phyloP scores from a whole-genome alignment of 2,329 filamentous ascomycete species.

The Trichoderma breve region DNA sequence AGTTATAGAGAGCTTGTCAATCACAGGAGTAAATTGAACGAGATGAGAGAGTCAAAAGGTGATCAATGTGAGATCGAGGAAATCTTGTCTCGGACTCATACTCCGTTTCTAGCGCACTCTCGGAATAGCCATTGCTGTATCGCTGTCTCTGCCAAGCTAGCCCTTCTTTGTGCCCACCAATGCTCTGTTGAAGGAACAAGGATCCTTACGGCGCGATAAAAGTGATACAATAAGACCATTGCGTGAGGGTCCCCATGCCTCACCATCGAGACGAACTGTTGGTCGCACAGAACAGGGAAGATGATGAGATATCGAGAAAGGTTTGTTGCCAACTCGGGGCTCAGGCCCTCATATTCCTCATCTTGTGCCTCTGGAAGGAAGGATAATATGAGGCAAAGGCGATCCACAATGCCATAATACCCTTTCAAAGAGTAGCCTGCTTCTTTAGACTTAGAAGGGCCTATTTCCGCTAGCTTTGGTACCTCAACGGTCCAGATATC shows the following conservation, averaged over 20 bases:
- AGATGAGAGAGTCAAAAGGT: background rate
- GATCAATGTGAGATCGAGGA: background rate
- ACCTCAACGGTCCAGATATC: background rate
- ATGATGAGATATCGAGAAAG: background rate
- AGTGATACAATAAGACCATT: background rate
- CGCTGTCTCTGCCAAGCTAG: background rate
- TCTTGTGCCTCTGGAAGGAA: background rate
- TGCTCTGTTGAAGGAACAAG: conserved; percentile 6
- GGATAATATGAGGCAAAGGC: background rate
- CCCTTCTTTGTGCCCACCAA: background rate
- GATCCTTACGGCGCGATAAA: background rate
- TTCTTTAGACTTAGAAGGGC: background rate
- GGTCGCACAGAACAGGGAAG: background rate
- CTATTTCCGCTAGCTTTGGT: background rate
- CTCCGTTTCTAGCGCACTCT: background rate
- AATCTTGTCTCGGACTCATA: background rate
- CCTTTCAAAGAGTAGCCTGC: background rate
- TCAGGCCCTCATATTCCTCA: background rate
- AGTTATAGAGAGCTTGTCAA: background rate
- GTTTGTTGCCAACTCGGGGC: background rate
- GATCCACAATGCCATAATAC: background rate
- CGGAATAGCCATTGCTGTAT: background rate
- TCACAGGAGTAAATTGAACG: background rate
- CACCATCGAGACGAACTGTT: background rate
- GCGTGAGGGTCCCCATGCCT: background rate